Evolutionary conservation across 2,329 filamentous ascomycete species (phyloP).

Genomic region (Arthrobotrys sphaeroides): DNA sequence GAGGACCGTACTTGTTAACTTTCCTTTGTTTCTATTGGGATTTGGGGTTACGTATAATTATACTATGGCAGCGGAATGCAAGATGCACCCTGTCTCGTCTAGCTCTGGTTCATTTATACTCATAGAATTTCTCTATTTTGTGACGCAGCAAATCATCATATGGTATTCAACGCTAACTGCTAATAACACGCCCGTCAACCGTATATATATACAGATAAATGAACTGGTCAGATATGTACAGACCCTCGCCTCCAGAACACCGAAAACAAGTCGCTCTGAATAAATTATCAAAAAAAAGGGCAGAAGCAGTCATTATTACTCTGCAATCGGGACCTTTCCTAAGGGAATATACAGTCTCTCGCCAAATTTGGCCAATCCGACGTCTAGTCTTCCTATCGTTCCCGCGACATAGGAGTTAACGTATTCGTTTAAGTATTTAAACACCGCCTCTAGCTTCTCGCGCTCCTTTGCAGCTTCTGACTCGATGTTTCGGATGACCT

Average conservation of each 20-base stretch:
- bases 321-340: not conserved
- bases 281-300: too few relatives aligned
- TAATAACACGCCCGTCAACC: not conserved
- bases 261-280: too few relatives aligned
- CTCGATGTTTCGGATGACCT: not conserved
- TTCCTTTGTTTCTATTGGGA: too few relatives aligned
- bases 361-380: slow-evolving; percentile 41
- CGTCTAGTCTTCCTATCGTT: slow-evolving; percentile 32
- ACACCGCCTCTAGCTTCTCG: slow-evolving; percentile 22
- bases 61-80: too few relatives aligned
- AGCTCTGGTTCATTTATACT: too few relatives aligned
- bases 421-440: slow-evolving; percentile 37
- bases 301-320: too few relatives aligned
- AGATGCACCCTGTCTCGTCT: too few relatives aligned
- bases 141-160: not conserved
- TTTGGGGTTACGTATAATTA: too few relatives aligned
- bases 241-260: not conserved
- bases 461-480: slow-evolving; percentile 6
- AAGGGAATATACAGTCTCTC: slow-evolving; percentile 44
- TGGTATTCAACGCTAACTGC: not conserved
- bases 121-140: too few relatives aligned
- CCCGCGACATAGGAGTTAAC: slow-evolving; percentile 37
- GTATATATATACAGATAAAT: not conserved
- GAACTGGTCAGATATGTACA: not conserved
- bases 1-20: too few relatives aligned